These are phyloP conservation scores for Phytophthora litchii DNA, from an alignment of 352 stramenopile genomes.

Conservation along the genomic window DNA sequence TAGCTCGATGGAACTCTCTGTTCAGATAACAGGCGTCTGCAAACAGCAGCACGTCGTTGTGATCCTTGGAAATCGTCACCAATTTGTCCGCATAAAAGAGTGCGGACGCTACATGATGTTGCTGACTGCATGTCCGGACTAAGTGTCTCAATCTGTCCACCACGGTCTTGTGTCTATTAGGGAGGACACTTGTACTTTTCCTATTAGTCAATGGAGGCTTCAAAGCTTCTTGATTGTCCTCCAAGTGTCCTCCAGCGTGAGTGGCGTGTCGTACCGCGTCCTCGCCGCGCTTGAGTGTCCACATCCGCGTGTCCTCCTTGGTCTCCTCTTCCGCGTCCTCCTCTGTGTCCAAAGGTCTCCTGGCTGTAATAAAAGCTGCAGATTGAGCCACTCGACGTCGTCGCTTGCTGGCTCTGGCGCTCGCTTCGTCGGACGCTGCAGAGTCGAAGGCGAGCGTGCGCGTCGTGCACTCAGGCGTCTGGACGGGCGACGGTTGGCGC, in stretches of 20 bases:
- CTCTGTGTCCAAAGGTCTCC: slow-evolving; percentile 15
- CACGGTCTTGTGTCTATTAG: slow-evolving; percentile 3
- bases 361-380: slow-evolving; percentile 40
- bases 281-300: slow-evolving; percentile 9
- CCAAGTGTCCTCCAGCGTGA: slow-evolving; percentile 1
- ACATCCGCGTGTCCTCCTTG: slow-evolving; percentile 9
- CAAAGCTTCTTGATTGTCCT: slow-evolving; percentile 1
- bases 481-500: slow-evolving; percentile 42
- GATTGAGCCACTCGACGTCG: slow-evolving; percentile 37
- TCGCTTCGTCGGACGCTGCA: slow-evolving; percentile 32
- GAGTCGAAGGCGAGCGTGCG: slow-evolving; percentile 54
- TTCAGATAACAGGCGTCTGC: slow-evolving; percentile 75
- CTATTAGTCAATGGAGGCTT: slow-evolving; percentile 6
- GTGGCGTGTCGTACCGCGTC: slow-evolving; percentile 16
- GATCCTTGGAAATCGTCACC: slow-evolving; percentile 52
- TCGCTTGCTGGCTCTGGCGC: slow-evolving; percentile 40
- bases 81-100: slow-evolving; percentile 88
- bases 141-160: slow-evolving; percentile 46
- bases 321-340: neutral
- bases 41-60: slow-evolving; percentile 74
- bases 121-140: slow-evolving; percentile 50
- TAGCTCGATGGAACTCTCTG: slow-evolving; percentile 76
- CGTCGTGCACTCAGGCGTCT: slow-evolving; percentile 50
- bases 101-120: slow-evolving; percentile 59
- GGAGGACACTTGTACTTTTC: slow-evolving; percentile 8